Conservation (phyloP, 2,329 filamentous ascomycete species). For the Diaporthe citriasiana region DNA sequence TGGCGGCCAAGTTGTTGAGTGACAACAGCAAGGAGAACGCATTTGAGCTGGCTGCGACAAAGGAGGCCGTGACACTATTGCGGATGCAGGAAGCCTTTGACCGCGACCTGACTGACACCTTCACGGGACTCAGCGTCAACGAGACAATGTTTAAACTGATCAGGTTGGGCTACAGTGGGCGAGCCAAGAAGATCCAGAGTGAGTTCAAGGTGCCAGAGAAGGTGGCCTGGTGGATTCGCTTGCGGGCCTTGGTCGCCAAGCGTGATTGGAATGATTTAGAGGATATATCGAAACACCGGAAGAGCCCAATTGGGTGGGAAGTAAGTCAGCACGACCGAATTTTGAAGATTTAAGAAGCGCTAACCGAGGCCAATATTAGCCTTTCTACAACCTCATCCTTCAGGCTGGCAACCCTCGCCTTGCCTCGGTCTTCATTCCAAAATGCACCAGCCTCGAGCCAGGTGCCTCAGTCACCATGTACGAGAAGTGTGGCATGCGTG, state of each 20-base stretch:
- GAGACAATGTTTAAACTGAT: slow-evolving; percentile 94
- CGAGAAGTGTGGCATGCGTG: slow-evolving; percentile 92
- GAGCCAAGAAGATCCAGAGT: slow-evolving; percentile 87
- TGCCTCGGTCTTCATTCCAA: slow-evolving; percentile 86
- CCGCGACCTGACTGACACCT: slow-evolving; percentile 78
- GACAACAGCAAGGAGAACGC: slow-evolving; percentile 83
- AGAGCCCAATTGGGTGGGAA: slow-evolving; percentile 97
- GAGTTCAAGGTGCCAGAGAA: slow-evolving; percentile 96
- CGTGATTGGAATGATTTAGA: slow-evolving; percentile 95
- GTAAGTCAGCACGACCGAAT: slow-evolving; percentile 62
- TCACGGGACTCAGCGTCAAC: slow-evolving; percentile 88
- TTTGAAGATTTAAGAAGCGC: neutral
- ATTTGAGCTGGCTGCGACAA: slow-evolving; percentile 80
- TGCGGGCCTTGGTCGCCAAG: slow-evolving; percentile 90
- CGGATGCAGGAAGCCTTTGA: slow-evolving; percentile 91
- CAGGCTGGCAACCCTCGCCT: slow-evolving; percentile 91
- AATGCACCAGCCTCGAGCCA: slow-evolving; percentile 80
- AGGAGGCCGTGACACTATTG: slow-evolving; percentile 84
- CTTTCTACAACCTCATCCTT: slow-evolving; percentile 91
- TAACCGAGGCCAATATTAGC: slow-evolving; percentile 62
- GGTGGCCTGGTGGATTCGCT: slow-evolving; percentile 85
- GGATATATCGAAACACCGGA: slow-evolving; percentile 82
- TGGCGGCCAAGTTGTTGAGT: slow-evolving; percentile 84
- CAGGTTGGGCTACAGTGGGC: slow-evolving; percentile 82
- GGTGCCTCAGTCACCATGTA: slow-evolving; percentile 90